Evolutionary conservation across 2,329 filamentous ascomycete genomes (phyloP), one percentile per base, ranked within the genome.

Genomic region (Penicillium sp.): DNA sequence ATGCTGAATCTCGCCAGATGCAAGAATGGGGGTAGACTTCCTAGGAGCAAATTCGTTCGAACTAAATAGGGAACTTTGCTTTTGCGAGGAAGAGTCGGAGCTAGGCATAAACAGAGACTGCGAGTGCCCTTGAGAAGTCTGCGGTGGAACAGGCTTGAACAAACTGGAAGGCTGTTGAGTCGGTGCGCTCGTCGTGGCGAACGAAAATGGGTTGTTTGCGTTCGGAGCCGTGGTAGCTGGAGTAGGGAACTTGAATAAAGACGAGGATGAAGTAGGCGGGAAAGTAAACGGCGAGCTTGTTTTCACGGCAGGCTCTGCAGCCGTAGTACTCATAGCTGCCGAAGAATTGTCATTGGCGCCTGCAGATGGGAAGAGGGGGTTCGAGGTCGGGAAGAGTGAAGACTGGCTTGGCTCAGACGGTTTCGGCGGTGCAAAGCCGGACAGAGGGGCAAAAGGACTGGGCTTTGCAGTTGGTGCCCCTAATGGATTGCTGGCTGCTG

Each of bases 401-500:
- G 31, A 34, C 14, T 32, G 27, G 13, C 20, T 22, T 34, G 14
- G 7, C 8, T 8, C 13, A 10, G 28, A 24, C 6, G 24, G 44
- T 24, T 42, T 41, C 11, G 44, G 22, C 2, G 48, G 22, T 13
- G 22, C 23, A 43, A 47, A 44, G 10, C 29, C 10, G 14, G 37
- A 38, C 22, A 42, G 24, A 10, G 44, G 42, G 11, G 44, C 44
- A 14, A 47, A 47, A 6, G 44, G 44, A 9, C 42, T 46, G 11
- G 29, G 36, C 16, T 40, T 45, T 20, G 36, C 9, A 13, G 36
- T 34, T 14, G 13, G 4, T 7, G 27, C 6, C 7, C n/a, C 18
- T 13, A 37, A 37, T 8, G 35, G 18, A 24, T 14, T 24, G 31
- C 8, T 34, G 16, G 31, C 13, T 7, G 28, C 28, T 14, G 13